Conservation (phyloP, 2,329 filamentous ascomycete genomes). For the Aphanocladium album region DNA sequence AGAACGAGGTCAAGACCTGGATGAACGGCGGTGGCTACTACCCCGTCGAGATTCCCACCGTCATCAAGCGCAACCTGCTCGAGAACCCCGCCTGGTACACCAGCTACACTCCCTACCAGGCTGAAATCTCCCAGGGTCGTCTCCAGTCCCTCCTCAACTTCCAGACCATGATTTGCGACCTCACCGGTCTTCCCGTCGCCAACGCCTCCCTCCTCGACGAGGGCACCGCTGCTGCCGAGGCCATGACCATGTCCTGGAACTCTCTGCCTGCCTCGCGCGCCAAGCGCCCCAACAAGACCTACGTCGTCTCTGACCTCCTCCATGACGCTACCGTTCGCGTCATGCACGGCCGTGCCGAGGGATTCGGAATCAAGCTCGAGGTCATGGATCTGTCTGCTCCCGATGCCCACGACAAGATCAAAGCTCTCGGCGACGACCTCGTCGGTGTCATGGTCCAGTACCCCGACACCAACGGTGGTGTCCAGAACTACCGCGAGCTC, state of each 20-base stretch:
- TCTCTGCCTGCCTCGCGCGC: constrained; percentile 65
- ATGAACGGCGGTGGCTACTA: constrained; percentile 89
- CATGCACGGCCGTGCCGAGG: constrained; percentile 76
- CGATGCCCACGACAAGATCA: constrained; percentile 56
- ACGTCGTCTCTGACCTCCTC: constrained; percentile 74
- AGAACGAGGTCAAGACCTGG: constrained; percentile 47
- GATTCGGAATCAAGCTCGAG: constrained; percentile 81
- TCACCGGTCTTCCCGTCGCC: constrained; percentile 80
- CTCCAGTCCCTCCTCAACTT: constrained; percentile 92
- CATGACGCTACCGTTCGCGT: constrained; percentile 85
- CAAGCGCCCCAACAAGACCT: constrained; percentile 72
- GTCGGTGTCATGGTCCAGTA: constrained; percentile 94
- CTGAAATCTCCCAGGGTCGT: constrained; percentile 93
- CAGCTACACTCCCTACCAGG: constrained; percentile 95
- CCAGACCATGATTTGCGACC: constrained; percentile 85
- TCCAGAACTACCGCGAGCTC: constrained; percentile 69
- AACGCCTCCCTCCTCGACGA: constrained; percentile 92
- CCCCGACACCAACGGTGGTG: constrained; percentile 79
- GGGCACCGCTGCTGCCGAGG: constrained; percentile 86
- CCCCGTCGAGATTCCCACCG: constrained; percentile 76
- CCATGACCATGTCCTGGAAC: constrained; percentile 89
- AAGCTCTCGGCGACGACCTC: constrained; percentile 72
- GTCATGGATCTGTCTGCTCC: constrained; percentile 66
- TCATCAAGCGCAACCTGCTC: constrained; percentile 88
- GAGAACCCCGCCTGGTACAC: constrained; percentile 97